Conservation (phyloP, 306 rosid species). For the Cicer yamashitae region DNA sequence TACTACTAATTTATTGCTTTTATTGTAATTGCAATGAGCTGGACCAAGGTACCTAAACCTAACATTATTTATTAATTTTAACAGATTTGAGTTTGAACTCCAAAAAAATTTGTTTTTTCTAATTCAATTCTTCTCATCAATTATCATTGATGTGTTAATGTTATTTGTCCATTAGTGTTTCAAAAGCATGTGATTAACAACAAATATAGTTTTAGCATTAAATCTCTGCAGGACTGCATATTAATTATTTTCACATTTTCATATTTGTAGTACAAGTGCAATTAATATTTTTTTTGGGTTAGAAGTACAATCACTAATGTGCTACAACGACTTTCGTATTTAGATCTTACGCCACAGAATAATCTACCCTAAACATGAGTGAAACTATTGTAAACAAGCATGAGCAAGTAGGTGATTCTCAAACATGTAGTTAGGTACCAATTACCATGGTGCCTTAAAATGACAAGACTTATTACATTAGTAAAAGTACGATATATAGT, state of each 20-base stretch:
- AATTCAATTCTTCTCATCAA: not conserved
- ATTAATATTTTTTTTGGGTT: too few species aligned
- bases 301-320: not conserved
- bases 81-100: not conserved
- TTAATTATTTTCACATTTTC: not conserved
- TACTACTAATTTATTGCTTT: conserved; percentile 40
- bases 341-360: not conserved
- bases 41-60: too few species aligned
- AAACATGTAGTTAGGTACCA: not conserved
- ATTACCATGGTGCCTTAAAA: conserved; percentile 9
- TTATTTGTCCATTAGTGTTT: not conserved
- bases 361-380: not conserved
- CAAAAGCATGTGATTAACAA: conserved; percentile 20
- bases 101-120: not conserved
- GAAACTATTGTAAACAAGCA: conserved; percentile 1
- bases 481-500: conserved; percentile 41
- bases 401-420: conserved; percentile 28
- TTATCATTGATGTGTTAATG: not conserved
- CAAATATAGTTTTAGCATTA: not conserved
- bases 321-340: not conserved
- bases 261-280: not conserved
- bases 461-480: conserved; percentile 26
- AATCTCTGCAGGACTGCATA: not conserved
- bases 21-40: conserved; percentile 14
- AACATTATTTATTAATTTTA: not conserved